Evolutionary conservation across 108 stramenopile genomes (phyloP), one percentile per base, ranked within the genome.

Genomic region (Aureococcus anophagefferens): DNA sequence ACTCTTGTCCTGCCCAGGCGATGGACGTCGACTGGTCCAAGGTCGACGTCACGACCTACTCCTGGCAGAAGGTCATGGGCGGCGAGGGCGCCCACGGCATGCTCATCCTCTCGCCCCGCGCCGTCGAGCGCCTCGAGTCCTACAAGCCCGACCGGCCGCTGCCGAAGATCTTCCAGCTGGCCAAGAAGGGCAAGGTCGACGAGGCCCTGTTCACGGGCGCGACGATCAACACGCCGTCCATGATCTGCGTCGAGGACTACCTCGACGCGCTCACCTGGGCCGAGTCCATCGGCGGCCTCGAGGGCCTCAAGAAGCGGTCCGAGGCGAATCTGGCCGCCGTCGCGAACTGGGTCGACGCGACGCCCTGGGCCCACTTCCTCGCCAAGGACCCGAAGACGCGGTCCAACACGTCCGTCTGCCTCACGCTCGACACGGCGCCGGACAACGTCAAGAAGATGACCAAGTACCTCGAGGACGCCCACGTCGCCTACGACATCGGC

Each of bases 51-150:
- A 94, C 92, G 46, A 99, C 98, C 51, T 99, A 97, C 84, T 93
- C 92, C 15, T 99, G 98, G 98, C 98, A 99, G 83, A 99, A 99
- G 93, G 98, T 97, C 28, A 82, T 99, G 37, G 98, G 98, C 18
- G 98, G 98, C 33, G 98, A 99, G 89, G 98, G 96, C 34, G 97
- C 89, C 63, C 98, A 99, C 78, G 98, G 98, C 51, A 85, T 99
- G 74, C 84, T 99, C 72, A 90, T 99, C 67, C 81, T 99, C 34
- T 88, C 87, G 71, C 98, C 98, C 13, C 83, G 92, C 30, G 98
- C 98, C 32, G 97, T 99, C 68, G 95, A 98, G 76, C 88, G 97
- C 40, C 86, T 99, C 74, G 98, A 99, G 81, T 82, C 85, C 13
- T 97, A 83, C 88, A 92, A 87, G 33, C 93, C 95, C 36, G 90